Percentiles rank a stretch among this genome's conserved stretches.
Conservation (phyloP, 2,329 filamentous ascomycete species). For the Lachnellula suecica region DNA sequence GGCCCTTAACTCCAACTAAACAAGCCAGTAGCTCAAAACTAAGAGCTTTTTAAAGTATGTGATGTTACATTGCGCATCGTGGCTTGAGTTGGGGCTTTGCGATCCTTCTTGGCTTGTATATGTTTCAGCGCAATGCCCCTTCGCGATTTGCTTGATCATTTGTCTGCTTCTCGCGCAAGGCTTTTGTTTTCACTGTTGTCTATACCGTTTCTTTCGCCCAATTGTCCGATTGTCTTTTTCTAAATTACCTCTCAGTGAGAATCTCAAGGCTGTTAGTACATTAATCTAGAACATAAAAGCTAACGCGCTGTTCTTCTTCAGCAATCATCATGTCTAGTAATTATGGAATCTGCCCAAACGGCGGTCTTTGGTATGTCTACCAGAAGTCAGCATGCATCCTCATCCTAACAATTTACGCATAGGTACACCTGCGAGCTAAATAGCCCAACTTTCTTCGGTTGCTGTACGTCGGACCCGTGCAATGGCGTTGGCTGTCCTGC, state of each 20-base stretch:
- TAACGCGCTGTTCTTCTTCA: no score
- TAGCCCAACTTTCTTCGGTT: conserved; percentile 18
- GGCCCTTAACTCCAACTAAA: no score
- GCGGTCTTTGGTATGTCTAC: neutral
- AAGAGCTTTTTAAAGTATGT: neutral
- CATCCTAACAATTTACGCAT: neutral
- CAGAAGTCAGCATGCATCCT: neutral
- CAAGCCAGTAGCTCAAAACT: no score
- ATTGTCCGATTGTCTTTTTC: no score
- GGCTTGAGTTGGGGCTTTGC: neutral
- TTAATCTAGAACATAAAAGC: no score
- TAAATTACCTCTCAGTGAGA: no score
- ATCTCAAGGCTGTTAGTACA: no score
- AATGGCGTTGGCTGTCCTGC: conserved; percentile 13
- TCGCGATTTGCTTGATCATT: no score
- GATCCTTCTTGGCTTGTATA: neutral
- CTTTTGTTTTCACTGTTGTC: no score
- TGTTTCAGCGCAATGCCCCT: no score
- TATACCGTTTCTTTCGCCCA: no score
- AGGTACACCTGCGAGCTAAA: conserved; percentile 19
- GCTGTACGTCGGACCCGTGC: conserved; percentile 19
- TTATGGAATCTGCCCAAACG: neutral
- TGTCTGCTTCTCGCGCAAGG: no score
- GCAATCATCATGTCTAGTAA: neutral
- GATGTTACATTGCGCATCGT: neutral